Conservation (phyloP, 495 filamentous ascomycete species). For the Podospora pseudopauciseta region DNA sequence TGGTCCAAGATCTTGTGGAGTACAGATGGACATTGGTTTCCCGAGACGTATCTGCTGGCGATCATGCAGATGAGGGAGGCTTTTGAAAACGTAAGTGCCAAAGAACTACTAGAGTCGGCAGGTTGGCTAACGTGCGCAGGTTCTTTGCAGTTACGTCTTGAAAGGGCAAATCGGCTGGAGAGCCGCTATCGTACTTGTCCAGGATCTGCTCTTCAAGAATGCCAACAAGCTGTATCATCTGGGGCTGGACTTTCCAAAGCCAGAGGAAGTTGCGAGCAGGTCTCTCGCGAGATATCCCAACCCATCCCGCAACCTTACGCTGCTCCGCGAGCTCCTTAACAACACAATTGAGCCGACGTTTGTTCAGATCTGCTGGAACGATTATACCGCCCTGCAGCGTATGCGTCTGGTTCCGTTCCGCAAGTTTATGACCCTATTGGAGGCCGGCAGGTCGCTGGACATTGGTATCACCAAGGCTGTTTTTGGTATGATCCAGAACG, state of each 20-base stretch:
- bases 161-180: conserved; percentile 51
- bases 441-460: conserved; percentile 45
- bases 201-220: conserved; percentile 66
- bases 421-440: conserved; percentile 58
- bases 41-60: conserved; percentile 78
- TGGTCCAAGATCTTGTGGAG: conserved; percentile 78
- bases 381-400: conserved; percentile 69
- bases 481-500: conserved; percentile 58
- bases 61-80: conserved; percentile 74
- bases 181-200: conserved; percentile 56
- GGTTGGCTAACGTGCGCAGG: conserved; percentile 32
- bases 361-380: conserved; percentile 74
- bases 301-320: conserved; percentile 31
- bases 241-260: conserved; percentile 40
- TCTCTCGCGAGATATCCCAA: conserved; percentile 20
- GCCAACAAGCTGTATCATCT: conserved; percentile 64
- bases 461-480: conserved; percentile 54
- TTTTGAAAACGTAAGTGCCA: conserved; percentile 53
- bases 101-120: no score
- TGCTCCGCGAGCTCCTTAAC: conserved; percentile 57
- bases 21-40: conserved; percentile 78
- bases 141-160: conserved; percentile 60
- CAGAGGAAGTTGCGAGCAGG: conserved; percentile 22
- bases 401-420: conserved; percentile 66
- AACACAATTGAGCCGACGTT: conserved; percentile 65